Evolutionary conservation across 179 eudicot species (phyloP).

Genomic region (Patellifolia procumbens): DNA sequence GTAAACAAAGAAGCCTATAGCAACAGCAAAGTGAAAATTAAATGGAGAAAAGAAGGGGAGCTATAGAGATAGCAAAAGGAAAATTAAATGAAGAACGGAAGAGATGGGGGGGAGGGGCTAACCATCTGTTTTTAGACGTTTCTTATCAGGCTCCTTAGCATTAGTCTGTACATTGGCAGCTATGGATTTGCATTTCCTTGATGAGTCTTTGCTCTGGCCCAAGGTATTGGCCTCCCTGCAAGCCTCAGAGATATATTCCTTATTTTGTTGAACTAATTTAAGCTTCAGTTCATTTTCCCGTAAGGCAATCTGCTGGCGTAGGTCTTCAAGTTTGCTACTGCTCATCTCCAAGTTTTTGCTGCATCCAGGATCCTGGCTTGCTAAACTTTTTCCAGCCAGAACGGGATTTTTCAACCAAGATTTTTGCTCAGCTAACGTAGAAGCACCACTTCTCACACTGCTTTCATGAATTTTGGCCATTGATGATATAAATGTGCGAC

Average conservation of each 20-base stretch:
- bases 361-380: slow-evolving; percentile 37
- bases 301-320: slow-evolving; percentile 63
- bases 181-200: slow-evolving; percentile 32
- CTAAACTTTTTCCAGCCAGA: slow-evolving; percentile 27
- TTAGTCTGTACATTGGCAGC: slow-evolving; percentile 37
- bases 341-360: slow-evolving; percentile 38
- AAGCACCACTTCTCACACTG: slow-evolving; percentile 31
- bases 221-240: slow-evolving; percentile 28
- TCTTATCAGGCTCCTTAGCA: slow-evolving; percentile 42
- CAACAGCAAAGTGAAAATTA: neutral
- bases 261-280: slow-evolving; percentile 41
- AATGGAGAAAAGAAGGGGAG: too few relatives aligned
- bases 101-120: neutral
- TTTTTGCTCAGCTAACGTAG: slow-evolving; percentile 30
- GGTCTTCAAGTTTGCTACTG: slow-evolving; percentile 58
- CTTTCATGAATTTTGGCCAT: slow-evolving; percentile 38
- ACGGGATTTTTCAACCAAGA: slow-evolving; percentile 34
- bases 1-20: neutral
- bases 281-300: slow-evolving; percentile 67
- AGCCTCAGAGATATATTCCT: slow-evolving; percentile 35
- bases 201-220: slow-evolving; percentile 26
- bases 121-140: slow-evolving; percentile 53
- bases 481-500: slow-evolving; percentile 43
- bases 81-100: too few relatives aligned
- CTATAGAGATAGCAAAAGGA: too few relatives aligned